Percentiles rank a stretch among this genome's conserved stretches.
Conservation (phyloP, 2,329 filamentous ascomycete genomes). For the Fusarium xylarioides region DNA sequence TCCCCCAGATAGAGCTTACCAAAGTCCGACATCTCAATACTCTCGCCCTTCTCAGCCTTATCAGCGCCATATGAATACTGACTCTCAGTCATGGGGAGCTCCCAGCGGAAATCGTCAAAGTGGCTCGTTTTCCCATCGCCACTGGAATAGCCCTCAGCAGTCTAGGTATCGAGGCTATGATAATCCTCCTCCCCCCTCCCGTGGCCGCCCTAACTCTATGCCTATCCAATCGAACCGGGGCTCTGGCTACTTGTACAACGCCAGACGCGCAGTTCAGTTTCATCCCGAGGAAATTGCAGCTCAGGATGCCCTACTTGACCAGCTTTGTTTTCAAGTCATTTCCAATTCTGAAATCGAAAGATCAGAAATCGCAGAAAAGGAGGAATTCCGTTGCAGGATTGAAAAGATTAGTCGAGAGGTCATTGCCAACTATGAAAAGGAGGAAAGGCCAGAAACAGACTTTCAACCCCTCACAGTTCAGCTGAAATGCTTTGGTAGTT, state of each 20-base stretch:
- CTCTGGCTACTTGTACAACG: conserved; percentile 33
- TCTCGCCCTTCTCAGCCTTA: conserved; percentile 37
- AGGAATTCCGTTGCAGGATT: conserved; percentile 71
- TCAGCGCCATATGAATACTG: conserved; percentile 36
- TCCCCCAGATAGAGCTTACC: conserved; percentile 43
- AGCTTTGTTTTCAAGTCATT: conserved; percentile 56
- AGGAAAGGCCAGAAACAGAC: conserved; percentile 49
- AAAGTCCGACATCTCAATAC: conserved; percentile 43
- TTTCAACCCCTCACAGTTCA: conserved; percentile 68
- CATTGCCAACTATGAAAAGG: conserved; percentile 62
- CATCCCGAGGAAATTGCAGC: conserved; percentile 57
- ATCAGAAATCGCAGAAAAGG: conserved; percentile 74
- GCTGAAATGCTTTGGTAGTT: conserved; percentile 82
- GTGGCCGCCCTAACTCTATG: conserved; percentile 7
- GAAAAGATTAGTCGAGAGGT: conserved; percentile 71
- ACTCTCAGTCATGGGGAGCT: conserved; percentile 32
- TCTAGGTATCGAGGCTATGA: conserved; percentile 35
- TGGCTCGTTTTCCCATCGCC: conserved; percentile 23
- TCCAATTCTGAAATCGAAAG: conserved; percentile 68
- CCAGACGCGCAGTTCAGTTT: conserved; percentile 42
- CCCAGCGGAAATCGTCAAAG: conserved; percentile 24
- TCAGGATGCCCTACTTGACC: conserved; percentile 61
- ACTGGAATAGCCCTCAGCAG: conserved; percentile 38
- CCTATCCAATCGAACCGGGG: conserved; percentile 17
- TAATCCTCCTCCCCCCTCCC: conserved; percentile 33